Evolutionary conservation across 495 filamentous ascomycete species (phyloP).

Genomic region (Aspergillus ellipticus): DNA sequence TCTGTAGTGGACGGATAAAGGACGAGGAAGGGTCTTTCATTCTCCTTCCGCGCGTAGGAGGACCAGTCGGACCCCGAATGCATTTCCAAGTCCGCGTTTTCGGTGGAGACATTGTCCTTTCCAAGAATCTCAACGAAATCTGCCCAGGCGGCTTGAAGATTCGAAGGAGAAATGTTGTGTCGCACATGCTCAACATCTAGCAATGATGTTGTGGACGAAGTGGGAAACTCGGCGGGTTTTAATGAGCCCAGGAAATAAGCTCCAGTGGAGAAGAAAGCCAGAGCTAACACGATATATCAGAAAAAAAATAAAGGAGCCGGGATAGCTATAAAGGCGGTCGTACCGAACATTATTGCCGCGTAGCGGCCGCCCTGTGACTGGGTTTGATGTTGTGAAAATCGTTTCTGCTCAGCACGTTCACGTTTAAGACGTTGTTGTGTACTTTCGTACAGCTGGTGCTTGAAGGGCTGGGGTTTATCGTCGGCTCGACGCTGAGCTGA

Average conservation of each 20-base stretch:
- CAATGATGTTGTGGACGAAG: conserved; percentile 71
- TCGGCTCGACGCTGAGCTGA: conserved; percentile 22
- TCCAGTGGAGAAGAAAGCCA: conserved; percentile 57
- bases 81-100: conserved; percentile 57
- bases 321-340: conserved; percentile 7
- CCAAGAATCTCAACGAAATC: conserved; percentile 87
- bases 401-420: conserved; percentile 67
- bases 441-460: conserved; percentile 83
- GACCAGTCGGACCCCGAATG: conserved; percentile 90
- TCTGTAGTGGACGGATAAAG: conserved; percentile 51
- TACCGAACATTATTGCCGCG: conserved; percentile 64
- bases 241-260: conserved; percentile 71
- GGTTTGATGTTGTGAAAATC: conserved; percentile 55
- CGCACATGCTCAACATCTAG: conserved; percentile 52
- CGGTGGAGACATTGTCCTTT: conserved; percentile 77
- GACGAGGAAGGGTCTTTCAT: conserved; percentile 44
- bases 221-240: conserved; percentile 54
- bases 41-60: conserved; percentile 58
- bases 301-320: background rate
- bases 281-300: conserved; percentile 25
- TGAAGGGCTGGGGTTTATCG: conserved; percentile 55
- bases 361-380: conserved; percentile 52
- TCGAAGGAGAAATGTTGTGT: conserved; percentile 68
- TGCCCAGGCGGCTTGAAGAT: conserved; percentile 89
- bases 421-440: conserved; percentile 70